Conservation (phyloP, 1,284 basidiomycete genomes). For the Leccinum fallax region DNA sequence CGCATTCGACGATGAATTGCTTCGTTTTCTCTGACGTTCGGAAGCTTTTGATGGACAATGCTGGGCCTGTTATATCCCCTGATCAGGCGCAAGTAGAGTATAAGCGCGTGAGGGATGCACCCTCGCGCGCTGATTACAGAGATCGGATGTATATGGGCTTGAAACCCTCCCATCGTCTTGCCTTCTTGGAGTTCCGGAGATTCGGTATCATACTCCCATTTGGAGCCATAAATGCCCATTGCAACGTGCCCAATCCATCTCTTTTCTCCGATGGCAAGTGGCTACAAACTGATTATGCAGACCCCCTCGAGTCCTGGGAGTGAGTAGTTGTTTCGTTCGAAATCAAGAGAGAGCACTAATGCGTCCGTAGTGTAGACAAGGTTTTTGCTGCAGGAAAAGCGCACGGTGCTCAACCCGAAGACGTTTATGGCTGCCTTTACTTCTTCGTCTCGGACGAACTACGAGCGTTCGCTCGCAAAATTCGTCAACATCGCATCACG, state of each 20-base stretch:
- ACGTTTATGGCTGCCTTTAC: constrained; percentile 51
- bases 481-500: constrained; percentile 35
- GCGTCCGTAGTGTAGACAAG: constrained; percentile 10
- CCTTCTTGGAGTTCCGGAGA: constrained; percentile 40
- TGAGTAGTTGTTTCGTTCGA: constrained; percentile 25
- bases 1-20: constrained; percentile 25
- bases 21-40: constrained; percentile 9
- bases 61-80: constrained; percentile 19
- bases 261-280: constrained; percentile 41
- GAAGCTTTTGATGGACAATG: constrained; percentile 22
- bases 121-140: constrained; percentile 37
- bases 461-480: constrained; percentile 34
- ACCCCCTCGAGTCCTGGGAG: constrained; percentile 47
- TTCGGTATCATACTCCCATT: constrained; percentile 48
- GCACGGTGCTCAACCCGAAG: constrained; percentile 40
- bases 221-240: constrained; percentile 41
- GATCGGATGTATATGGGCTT: constrained; percentile 38
- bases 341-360: constrained; percentile 8
- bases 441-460: constrained; percentile 45
- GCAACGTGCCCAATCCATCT: constrained; percentile 41
- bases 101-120: constrained; percentile 25
- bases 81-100: constrained; percentile 32
- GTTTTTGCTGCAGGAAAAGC: constrained; percentile 38
- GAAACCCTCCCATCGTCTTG: constrained; percentile 44
- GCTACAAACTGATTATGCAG: constrained; percentile 42